These are phyloP conservation scores for Aspergillus quadricinctus DNA, from an alignment of 2,329 filamentous ascomycete species.

Conservation along the genomic window DNA sequence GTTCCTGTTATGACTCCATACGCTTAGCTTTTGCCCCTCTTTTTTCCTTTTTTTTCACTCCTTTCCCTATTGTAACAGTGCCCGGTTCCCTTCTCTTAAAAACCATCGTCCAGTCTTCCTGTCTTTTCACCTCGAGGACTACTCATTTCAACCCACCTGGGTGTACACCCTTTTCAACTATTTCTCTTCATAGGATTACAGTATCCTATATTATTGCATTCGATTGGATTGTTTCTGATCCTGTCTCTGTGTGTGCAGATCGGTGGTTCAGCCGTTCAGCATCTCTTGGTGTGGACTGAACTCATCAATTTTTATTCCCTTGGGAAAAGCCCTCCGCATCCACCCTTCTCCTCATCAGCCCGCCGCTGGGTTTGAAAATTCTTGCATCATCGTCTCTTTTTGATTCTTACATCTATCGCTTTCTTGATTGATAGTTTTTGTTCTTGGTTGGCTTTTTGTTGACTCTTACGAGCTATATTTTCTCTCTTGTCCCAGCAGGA, in stretches of 20 bases:
- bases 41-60: conserved; percentile 4
- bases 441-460: neutral
- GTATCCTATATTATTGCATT: conserved; percentile 2
- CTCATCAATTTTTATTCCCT: neutral
- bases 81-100: neutral
- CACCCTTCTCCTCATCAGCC: neutral
- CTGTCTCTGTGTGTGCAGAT: neutral
- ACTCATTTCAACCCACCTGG: conserved; percentile 11
- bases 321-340: neutral
- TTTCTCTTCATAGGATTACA: conserved; percentile 4
- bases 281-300: neutral
- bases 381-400: neutral
- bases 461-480: conserved; percentile 3
- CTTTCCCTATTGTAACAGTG: neutral
- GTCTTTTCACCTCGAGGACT: conserved; percentile 1
- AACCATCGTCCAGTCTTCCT: conserved; percentile 1
- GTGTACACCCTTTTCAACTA: neutral
- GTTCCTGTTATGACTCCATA: neutral
- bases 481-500: neutral
- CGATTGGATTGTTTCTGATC: neutral
- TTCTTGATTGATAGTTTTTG: neutral
- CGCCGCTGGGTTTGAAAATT: neutral
- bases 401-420: neutral
- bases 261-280: neutral
- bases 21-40: conserved; percentile 2